Conservation (phyloP, 140 eudicot species). For the Oenanthe javanica region DNA sequence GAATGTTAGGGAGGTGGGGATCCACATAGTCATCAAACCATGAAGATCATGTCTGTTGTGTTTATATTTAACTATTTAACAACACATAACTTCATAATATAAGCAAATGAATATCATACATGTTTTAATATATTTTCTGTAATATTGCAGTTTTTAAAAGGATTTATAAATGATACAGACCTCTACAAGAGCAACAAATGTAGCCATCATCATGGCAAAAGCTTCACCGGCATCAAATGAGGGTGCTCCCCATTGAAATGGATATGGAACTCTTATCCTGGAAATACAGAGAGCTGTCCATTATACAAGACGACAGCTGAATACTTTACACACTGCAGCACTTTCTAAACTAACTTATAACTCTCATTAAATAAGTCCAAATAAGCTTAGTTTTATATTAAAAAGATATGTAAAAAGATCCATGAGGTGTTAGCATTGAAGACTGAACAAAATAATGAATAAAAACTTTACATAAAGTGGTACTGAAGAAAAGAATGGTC, state of each 20-base stretch:
- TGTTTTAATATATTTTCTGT: not conserved
- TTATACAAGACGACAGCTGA: not conserved
- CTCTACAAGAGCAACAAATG: conserved; percentile 89
- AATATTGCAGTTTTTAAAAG: not conserved
- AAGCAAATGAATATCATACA: not conserved
- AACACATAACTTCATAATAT: not conserved
- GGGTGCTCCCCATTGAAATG: conserved; percentile 96
- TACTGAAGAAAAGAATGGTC: not conserved
- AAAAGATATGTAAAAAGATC: not conserved
- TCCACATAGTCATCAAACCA: not conserved
- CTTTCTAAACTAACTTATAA: not conserved
- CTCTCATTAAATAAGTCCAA: not conserved
- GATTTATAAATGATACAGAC: conserved; percentile 20
- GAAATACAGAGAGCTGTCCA: conserved; percentile 9
- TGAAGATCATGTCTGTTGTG: not conserved
- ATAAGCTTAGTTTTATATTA: not conserved
- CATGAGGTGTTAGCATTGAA: not conserved
- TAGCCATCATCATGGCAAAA: conserved; percentile 95
- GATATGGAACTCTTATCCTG: conserved; percentile 89
- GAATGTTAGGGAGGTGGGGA: not conserved
- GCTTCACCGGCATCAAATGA: conserved; percentile 90
- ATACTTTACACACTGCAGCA: not conserved
- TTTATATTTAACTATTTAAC: not conserved
- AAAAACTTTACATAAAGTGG: not conserved
- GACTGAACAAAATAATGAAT: not conserved